Conservation (phyloP, 768 basidiomycete genomes). For the Lentinula boryana region DNA sequence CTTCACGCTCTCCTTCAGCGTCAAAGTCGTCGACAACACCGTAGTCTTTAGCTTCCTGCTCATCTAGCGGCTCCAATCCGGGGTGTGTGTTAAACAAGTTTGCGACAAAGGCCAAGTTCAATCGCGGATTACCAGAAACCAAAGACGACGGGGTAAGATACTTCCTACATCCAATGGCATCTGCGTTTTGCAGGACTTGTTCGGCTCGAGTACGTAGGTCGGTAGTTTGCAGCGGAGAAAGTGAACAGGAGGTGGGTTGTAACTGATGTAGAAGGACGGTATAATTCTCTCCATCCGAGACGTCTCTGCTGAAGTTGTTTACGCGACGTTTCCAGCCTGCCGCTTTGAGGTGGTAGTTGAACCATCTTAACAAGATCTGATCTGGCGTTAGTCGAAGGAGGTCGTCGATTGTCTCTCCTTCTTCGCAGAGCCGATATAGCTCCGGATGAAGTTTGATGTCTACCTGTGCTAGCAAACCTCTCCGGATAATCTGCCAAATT, state of each 20-base stretch:
- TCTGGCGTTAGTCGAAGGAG: slow-evolving; percentile 91
- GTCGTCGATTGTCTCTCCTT: slow-evolving; percentile 96
- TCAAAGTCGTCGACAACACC: slow-evolving; percentile 95
- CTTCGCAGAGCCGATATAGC: slow-evolving; percentile 91
- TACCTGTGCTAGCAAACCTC: slow-evolving; percentile 89
- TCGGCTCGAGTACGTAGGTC: slow-evolving; percentile 86
- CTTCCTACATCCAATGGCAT: slow-evolving; percentile 88
- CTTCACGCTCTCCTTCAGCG: slow-evolving; percentile 97
- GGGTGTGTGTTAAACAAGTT: slow-evolving; percentile 99
- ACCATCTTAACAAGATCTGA: slow-evolving; percentile 97
- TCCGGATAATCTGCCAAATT: slow-evolving; percentile 97
- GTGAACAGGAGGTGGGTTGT: slow-evolving; percentile 89
- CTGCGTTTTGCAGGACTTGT: slow-evolving; percentile 87
- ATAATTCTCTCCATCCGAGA: slow-evolving; percentile 97
- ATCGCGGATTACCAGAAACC: slow-evolving; percentile 89
- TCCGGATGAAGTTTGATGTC: slow-evolving; percentile 99
- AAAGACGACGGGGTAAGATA: slow-evolving; percentile 92
- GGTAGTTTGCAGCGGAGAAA: slow-evolving; percentile 80
- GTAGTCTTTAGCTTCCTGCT: slow-evolving; percentile 88
- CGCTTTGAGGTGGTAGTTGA: slow-evolving; percentile 96
- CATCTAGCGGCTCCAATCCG: slow-evolving; percentile 89
- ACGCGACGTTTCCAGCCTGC: slow-evolving; percentile 92
- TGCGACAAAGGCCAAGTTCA: slow-evolving; percentile 97
- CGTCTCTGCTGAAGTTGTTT: slow-evolving; percentile 95
- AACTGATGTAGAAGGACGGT: slow-evolving; percentile 94